These are phyloP conservation scores for Neurospora sp. DNA, from an alignment of 495 filamentous ascomycete species.

Conservation along the genomic window DNA sequence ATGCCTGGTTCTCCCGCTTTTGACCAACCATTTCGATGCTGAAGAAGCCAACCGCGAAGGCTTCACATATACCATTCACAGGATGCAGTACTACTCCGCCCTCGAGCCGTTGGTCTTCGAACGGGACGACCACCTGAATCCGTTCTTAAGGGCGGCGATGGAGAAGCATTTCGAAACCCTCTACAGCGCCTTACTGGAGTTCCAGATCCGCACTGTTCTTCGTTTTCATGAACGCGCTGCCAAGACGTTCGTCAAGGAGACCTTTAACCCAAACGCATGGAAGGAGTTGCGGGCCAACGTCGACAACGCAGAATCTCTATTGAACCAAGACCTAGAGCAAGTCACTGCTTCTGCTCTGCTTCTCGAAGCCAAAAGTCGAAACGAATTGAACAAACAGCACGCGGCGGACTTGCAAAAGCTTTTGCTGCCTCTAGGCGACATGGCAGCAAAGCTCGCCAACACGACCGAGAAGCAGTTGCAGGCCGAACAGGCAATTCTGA, in stretches of 20 bases:
- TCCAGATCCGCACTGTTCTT: background rate
- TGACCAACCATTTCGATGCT: constrained; percentile 14
- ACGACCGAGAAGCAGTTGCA: background rate
- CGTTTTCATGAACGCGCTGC: background rate
- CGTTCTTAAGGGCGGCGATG: background rate
- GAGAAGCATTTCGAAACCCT: background rate
- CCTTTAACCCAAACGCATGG: background rate
- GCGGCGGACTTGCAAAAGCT: background rate
- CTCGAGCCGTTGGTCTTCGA: constrained; percentile 8
- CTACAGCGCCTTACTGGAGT: background rate
- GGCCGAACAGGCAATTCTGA: background rate
- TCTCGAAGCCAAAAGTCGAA: background rate
- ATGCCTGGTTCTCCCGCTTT: constrained; percentile 15
- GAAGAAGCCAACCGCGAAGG: constrained; percentile 16
- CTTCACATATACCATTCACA: constrained; percentile 15
- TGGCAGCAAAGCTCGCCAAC: background rate
- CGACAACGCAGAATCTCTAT: background rate
- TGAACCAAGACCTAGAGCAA: background rate
- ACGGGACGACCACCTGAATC: background rate
- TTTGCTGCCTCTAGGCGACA: background rate
- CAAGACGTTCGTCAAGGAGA: background rate
- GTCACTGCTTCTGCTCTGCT: background rate
- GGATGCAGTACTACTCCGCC: constrained; percentile 14
- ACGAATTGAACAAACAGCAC: background rate
- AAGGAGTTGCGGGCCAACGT: background rate